These are phyloP conservation scores for Globisporangium paddicum DNA, from an alignment of 352 stramenopile genomes.

Conservation along the genomic window DNA sequence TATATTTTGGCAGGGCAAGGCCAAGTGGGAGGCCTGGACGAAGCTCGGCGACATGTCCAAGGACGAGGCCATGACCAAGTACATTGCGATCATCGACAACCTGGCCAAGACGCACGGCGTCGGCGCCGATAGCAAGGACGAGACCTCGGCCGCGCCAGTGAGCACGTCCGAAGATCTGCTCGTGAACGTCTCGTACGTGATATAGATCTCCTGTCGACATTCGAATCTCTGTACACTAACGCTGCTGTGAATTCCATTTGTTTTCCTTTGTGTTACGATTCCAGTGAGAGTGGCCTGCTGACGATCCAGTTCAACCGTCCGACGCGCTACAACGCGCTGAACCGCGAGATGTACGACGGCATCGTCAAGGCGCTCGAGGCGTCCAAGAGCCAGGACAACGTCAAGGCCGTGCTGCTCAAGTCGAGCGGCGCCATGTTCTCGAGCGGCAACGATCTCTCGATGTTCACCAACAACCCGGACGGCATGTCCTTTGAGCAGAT, in stretches of 20 bases:
- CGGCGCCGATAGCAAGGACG: neutral
- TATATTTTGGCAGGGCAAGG: slow-evolving; percentile 33
- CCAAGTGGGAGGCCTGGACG: slow-evolving; percentile 81
- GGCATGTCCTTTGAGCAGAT: slow-evolving; percentile 54
- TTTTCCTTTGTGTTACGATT: neutral
- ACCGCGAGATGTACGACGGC: slow-evolving; percentile 76
- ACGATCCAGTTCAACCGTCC: slow-evolving; percentile 79
- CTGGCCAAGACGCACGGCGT: slow-evolving; percentile 42
- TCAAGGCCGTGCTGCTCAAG: slow-evolving; percentile 86
- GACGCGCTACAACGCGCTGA: slow-evolving; percentile 87
- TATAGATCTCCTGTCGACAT: no score
- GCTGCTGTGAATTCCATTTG: no score
- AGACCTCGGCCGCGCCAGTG: slow-evolving; percentile 4
- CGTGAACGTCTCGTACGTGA: slow-evolving; percentile 48
- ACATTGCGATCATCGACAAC: slow-evolving; percentile 74
- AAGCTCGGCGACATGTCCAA: slow-evolving; percentile 59
- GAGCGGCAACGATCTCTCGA: slow-evolving; percentile 85
- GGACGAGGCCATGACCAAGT: slow-evolving; percentile 65
- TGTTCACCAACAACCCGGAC: slow-evolving; percentile 60
- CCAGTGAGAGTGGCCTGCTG: slow-evolving; percentile 54
- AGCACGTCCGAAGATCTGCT: slow-evolving; percentile 41
- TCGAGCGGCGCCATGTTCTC: slow-evolving; percentile 86
- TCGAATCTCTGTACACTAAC: no score
- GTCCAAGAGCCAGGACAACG: slow-evolving; percentile 51
- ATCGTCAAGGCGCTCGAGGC: slow-evolving; percentile 65